These are phyloP conservation scores for Colletotrichum gloeosporioides DNA, from an alignment of 2,329 filamentous ascomycete species.

Conservation along the genomic window DNA sequence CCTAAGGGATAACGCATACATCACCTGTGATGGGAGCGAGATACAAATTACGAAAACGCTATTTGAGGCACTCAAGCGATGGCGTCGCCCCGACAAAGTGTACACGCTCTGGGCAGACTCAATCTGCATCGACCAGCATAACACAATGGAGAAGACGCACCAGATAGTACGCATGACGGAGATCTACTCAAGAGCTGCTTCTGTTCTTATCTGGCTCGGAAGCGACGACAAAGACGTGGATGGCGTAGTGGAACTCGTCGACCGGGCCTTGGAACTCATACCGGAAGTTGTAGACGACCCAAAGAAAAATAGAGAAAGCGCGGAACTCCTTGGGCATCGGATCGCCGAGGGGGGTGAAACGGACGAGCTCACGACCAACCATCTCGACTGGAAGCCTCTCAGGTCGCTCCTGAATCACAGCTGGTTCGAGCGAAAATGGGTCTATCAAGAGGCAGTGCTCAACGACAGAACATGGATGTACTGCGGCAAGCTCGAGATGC, in stretches of 20 bases:
- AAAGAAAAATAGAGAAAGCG: background rate
- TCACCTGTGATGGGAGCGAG: conserved; percentile 26
- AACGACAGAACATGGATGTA: background rate
- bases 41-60: conserved; percentile 30
- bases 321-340: background rate
- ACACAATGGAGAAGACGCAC: background rate
- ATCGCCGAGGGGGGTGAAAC: background rate
- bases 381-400: background rate
- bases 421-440: conserved; percentile 7
- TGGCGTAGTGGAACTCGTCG: background rate
- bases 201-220: background rate
- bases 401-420: background rate
- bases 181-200: background rate
- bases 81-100: background rate
- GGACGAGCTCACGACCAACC: background rate
- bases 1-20: background rate
- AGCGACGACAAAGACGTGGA: background rate
- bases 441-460: background rate
- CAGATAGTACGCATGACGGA: background rate
- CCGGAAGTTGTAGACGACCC: background rate
- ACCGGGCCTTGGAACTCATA: background rate
- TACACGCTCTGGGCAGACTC: background rate
- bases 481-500: background rate
- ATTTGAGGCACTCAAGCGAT: background rate
- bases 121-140: background rate